Base-by-base conservation (phyloP, 2,329 filamentous ascomycete genomes). In the Cladosporium austrohemisphaericum region DNA sequence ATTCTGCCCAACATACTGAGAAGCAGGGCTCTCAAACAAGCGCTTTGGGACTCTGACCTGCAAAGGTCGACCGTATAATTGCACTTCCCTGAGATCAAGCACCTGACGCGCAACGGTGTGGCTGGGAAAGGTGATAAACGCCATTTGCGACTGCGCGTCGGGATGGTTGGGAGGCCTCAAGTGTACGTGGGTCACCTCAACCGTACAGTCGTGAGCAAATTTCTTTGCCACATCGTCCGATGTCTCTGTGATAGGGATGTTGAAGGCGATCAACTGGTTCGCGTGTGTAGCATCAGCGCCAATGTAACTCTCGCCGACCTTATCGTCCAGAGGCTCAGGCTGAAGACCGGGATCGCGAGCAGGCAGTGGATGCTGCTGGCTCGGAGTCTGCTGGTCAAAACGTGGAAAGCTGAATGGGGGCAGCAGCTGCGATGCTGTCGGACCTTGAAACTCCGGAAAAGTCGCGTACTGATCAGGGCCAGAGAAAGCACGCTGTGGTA, bases 51-150 rank as follows among this genome's bases (percentile, higher is more conserved):
- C 38, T 22, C 16, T 18, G 26, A 28, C 26, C n/a, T 19, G 4
- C 32, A 29, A 19, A 22, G 41, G 31, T 29, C 14, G 23, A 50
- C 52, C 26, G 22, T 33, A 31, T 18, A 31, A n/a, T 53, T 45
- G 43, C 36, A 56, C 14, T 48, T 49, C 46, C 55, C 52, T 37
- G 31, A 48, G 29, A 49, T 48, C 29, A 53, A 55, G 33, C 13
- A 47, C 35, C 40, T 47, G 31, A 52, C 49, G 28, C 19, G 28
- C 29, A 48, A 50, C 5, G 18, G 32, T 7, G n/a, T 41, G 35
- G 26, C 22, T 20, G 13, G 20, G 13, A 28, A 41, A 46, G 38
- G 22, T 9, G 14, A 49, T 28, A n/a, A 35, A 35, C 7, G 44
- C 44, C 23, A 31, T 2, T 10, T 29, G 29, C 8, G 7, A 16